Evolutionary conservation across 2,329 filamentous ascomycete species (phyloP).

Genomic region (Venturia oleaginea): DNA sequence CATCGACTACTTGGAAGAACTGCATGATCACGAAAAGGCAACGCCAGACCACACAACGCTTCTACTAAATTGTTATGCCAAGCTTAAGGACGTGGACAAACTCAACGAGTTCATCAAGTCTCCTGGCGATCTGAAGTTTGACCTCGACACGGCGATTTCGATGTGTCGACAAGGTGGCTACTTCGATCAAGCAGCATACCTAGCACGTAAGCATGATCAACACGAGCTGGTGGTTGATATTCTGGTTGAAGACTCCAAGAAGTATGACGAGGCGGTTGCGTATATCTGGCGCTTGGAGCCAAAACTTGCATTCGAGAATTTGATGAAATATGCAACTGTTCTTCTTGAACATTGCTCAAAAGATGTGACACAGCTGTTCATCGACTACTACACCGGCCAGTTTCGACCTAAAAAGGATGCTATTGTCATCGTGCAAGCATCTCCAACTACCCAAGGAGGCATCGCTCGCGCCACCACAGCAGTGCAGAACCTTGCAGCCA

Average conservation of each 20-base stretch:
- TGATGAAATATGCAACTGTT: constrained; percentile 93
- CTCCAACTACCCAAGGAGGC: constrained; percentile 25
- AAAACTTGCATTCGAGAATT: constrained; percentile 67
- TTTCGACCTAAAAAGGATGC: constrained; percentile 66
- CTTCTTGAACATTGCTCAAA: constrained; percentile 77
- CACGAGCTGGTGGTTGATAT: constrained; percentile 93
- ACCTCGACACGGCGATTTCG: constrained; percentile 89
- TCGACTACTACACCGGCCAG: constrained; percentile 85
- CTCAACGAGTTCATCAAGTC: constrained; percentile 95
- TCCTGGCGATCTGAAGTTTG: constrained; percentile 88
- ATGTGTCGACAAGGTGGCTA: constrained; percentile 98
- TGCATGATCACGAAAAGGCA: constrained; percentile 88
- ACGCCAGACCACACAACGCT: constrained; percentile 93
- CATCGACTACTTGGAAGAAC: constrained; percentile 91
- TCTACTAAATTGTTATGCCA: constrained; percentile 93
- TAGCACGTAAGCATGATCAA: constrained; percentile 89
- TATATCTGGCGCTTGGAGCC: constrained; percentile 88
- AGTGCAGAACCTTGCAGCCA: constrained; percentile 74
- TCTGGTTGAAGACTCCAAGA: constrained; percentile 87
- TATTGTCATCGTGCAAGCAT: constrained; percentile 39
- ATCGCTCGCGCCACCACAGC: constrained; percentile 55
- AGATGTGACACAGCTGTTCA: constrained; percentile 78
- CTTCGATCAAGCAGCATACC: constrained; percentile 89
- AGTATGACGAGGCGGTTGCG: constrained; percentile 76
- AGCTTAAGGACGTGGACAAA: constrained; percentile 94